phyloP scores from a whole-genome alignment of 1,139 yeast genomes.

The Cylindricascospora bacillispora region DNA sequence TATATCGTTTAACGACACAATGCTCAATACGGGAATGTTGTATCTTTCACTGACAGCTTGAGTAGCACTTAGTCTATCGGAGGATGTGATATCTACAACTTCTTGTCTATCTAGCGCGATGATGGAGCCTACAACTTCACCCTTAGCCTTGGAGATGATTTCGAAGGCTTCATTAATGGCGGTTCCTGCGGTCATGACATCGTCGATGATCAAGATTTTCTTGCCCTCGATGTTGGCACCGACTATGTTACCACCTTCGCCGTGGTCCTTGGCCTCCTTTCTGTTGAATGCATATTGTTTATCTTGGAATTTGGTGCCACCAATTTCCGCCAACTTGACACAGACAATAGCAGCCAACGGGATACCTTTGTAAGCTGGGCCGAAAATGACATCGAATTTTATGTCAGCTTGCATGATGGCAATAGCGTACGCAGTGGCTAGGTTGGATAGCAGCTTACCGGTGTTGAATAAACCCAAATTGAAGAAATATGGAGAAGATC shows the following conservation, averaged over 20 bases:
- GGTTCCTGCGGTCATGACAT: slow-evolving; percentile 97
- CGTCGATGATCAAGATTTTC: slow-evolving; percentile 76
- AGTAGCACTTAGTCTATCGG: slow-evolving; percentile 51
- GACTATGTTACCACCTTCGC: slow-evolving; percentile 94
- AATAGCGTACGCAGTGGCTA: slow-evolving; percentile 81
- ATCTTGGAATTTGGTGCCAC: slow-evolving; percentile 56
- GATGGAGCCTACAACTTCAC: slow-evolving; percentile 68
- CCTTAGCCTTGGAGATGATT: slow-evolving; percentile 59
- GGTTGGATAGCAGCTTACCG: slow-evolving; percentile 60
- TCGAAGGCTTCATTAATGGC: slow-evolving; percentile 91
- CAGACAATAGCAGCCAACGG: slow-evolving; percentile 90
- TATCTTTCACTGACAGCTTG: slow-evolving; percentile 62
- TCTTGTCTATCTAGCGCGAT: slow-evolving; percentile 95
- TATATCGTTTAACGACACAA: slow-evolving; percentile 67
- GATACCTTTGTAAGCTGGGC: slow-evolving; percentile 97
- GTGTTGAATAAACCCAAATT: slow-evolving; percentile 82
- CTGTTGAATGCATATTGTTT: slow-evolving; percentile 68
- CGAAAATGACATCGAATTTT: slow-evolving; percentile 83
- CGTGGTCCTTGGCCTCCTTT: slow-evolving; percentile 94
- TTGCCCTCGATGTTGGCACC: slow-evolving; percentile 67
- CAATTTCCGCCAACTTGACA: slow-evolving; percentile 82
- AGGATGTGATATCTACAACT: slow-evolving; percentile 45
- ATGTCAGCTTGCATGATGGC: slow-evolving; percentile 72
- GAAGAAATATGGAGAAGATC: slow-evolving; percentile 93
- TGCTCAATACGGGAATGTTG: slow-evolving; percentile 71